Percentiles rank a stretch among this genome's conserved stretches.
phyloP scores from a whole-genome alignment of 306 rosid species.

The Glycyrrhiza uralensis region DNA sequence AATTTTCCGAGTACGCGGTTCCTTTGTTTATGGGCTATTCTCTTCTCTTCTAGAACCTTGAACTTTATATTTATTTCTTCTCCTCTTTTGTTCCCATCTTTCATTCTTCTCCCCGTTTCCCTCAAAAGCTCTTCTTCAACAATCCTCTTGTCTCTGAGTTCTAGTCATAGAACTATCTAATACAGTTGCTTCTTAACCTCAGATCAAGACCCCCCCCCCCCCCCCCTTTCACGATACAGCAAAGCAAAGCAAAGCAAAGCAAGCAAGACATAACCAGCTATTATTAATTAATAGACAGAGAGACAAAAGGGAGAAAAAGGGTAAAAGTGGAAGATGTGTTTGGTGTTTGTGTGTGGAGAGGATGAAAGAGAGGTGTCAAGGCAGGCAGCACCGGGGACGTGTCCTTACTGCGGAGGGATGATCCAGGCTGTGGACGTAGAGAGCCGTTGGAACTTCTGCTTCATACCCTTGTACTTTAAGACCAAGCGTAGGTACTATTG shows the following conservation, averaged over 20 bases:
- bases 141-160: too few relatives aligned
- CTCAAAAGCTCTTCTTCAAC: not conserved
- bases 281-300: not conserved
- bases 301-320: not conserved
- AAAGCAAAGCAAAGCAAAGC: too few relatives aligned
- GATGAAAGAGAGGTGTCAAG: slow-evolving; percentile 63
- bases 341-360: slow-evolving; percentile 81
- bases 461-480: slow-evolving; percentile 55
- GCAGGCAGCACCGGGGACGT: slow-evolving; percentile 69
- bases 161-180: not conserved
- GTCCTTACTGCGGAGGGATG: slow-evolving; percentile 80
- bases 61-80: not conserved
- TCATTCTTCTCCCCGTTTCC: not conserved
- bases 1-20: slow-evolving; percentile 2
- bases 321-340: slow-evolving; percentile 51
- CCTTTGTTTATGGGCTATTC: not conserved
- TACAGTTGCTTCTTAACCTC: not conserved
- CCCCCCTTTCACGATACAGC: not conserved
- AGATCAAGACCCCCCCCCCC: not conserved
- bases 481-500: slow-evolving; percentile 68
- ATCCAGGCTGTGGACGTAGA: slow-evolving; percentile 69
- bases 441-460: slow-evolving; percentile 70
- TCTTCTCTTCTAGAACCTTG: not conserved
- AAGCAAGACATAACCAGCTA: not conserved
- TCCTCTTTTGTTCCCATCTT: not conserved